Conservation (phyloP, 2,329 filamentous ascomycete genomes). For the Diaporthe australafricana region DNA sequence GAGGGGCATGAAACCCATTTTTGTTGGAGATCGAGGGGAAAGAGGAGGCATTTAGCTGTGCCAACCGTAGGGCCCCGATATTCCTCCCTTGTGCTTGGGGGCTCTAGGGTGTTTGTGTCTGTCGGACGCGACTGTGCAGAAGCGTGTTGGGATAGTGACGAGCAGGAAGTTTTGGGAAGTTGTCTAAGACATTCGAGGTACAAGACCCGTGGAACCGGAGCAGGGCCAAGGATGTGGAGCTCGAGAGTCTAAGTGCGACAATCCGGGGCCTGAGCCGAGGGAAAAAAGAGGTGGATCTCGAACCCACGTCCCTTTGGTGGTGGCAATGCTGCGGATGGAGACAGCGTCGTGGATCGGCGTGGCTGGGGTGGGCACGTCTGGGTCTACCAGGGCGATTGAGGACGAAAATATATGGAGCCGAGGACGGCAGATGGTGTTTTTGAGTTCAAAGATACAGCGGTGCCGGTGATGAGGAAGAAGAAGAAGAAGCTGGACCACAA, state of each 20-base stretch:
- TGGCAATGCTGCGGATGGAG: slow-evolving; percentile 20
- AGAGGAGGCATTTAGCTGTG: slow-evolving; percentile 39
- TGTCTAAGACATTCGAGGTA: slow-evolving; percentile 14
- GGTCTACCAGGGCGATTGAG: slow-evolving; percentile 23
- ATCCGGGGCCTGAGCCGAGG: slow-evolving; percentile 18
- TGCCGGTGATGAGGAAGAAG: not conserved
- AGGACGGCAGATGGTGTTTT: not conserved
- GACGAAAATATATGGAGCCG: slow-evolving; percentile 1
- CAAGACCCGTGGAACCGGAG: slow-evolving; percentile 1
- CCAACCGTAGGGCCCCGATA: not conserved
- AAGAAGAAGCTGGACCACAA: not conserved
- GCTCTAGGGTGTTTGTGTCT: not conserved
- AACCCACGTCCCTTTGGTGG: slow-evolving; percentile 23
- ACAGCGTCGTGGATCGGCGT: not conserved
- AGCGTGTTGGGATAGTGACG: not conserved
- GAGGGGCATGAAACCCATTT: slow-evolving; percentile 59
- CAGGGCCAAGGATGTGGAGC: slow-evolving; percentile 25
- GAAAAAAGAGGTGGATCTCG: slow-evolving; percentile 27
- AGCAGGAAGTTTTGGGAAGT: not conserved
- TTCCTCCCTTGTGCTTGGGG: not conserved
- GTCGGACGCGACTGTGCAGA: not conserved
- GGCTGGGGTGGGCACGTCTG: slow-evolving; percentile 1
- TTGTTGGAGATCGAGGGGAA: slow-evolving; percentile 50
- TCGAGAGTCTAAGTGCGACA: slow-evolving; percentile 8
- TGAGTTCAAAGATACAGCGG: not conserved